A percentile compares a stretch with the other conserved stretches of the same genome.
Conservation (phyloP, 2,329 filamentous ascomycete genomes). For the Pseudogymnoascus sp. region DNA sequence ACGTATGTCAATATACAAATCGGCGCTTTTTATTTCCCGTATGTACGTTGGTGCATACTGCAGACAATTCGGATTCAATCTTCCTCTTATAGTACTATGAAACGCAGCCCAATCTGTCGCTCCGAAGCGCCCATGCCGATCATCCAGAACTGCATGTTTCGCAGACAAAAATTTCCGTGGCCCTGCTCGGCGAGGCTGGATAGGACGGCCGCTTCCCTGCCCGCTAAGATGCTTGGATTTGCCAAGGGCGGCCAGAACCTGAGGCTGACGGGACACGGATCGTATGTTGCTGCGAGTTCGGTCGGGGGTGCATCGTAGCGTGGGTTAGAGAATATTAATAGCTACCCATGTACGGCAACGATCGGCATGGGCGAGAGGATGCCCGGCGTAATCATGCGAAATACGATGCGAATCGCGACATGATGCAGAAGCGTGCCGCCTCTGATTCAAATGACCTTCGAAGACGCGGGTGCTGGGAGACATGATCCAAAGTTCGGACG, state of each 20-base stretch:
- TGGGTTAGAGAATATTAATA: not conserved
- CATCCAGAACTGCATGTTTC: not conserved
- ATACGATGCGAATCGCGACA: not conserved
- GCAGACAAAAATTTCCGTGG: not conserved
- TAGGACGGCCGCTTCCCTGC: not conserved
- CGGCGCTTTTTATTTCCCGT: not conserved
- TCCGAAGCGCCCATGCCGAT: not conserved
- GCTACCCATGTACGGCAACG: not conserved
- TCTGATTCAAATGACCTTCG: conserved; percentile 3
- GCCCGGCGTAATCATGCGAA: not conserved
- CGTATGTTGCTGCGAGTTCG: not conserved
- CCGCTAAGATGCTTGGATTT: not conserved
- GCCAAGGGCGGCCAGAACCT: conserved; percentile 3
- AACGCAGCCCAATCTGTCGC: not conserved
- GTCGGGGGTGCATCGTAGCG: not conserved
- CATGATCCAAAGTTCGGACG: not conserved
- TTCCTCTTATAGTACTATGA: not conserved
- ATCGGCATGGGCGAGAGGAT: not conserved
- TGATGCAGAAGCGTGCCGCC: not conserved
- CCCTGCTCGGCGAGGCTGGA: not conserved
- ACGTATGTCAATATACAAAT: not conserved
- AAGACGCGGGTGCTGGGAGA: not conserved
- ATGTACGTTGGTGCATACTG: not conserved
- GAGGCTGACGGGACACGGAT: conserved; percentile 3
- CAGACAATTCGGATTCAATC: not conserved